These are phyloP conservation scores for Cadophora luteo-olivacea DNA, from an alignment of 2,329 filamentous ascomycete genomes.

Conservation along the genomic window DNA sequence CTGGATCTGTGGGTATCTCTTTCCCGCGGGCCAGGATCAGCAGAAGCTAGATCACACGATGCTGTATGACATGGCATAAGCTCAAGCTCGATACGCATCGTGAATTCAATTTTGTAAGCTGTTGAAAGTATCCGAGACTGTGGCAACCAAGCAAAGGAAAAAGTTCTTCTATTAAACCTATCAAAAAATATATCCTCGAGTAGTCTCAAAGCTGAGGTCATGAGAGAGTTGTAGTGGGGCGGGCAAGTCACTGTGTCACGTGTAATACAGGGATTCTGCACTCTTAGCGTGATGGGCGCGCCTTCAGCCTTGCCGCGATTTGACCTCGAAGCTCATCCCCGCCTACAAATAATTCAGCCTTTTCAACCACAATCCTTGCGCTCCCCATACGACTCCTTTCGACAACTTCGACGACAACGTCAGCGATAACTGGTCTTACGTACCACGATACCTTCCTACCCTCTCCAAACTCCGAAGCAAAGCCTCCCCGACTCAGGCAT, in stretches of 20 bases:
- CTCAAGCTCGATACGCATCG: neutral
- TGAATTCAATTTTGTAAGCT: neutral
- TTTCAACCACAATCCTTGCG: conserved; percentile 8
- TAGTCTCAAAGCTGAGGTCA: neutral
- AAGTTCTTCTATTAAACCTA: too few relatives aligned
- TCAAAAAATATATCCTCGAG: too few relatives aligned
- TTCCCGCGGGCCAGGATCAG: neutral
- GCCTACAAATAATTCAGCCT: neutral
- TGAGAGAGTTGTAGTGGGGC: neutral
- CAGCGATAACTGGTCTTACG: neutral
- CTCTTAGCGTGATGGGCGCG: neutral
- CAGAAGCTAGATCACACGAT: conserved; percentile 13
- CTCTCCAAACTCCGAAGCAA: neutral
- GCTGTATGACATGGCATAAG: neutral
- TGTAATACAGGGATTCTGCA: neutral
- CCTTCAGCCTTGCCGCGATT: conserved; percentile 14
- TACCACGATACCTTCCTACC: neutral
- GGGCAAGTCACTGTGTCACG: neutral
- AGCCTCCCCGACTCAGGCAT: neutral
- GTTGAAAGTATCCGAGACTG: too few relatives aligned
- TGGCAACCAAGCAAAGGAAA: too few relatives aligned
- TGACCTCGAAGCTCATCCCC: neutral
- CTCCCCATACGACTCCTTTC: conserved; percentile 4
- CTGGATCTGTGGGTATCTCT: neutral
- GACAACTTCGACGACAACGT: neutral